phyloP scores from a whole-genome alignment of 306 rosid genomes.

The Rubus idaeus region DNA sequence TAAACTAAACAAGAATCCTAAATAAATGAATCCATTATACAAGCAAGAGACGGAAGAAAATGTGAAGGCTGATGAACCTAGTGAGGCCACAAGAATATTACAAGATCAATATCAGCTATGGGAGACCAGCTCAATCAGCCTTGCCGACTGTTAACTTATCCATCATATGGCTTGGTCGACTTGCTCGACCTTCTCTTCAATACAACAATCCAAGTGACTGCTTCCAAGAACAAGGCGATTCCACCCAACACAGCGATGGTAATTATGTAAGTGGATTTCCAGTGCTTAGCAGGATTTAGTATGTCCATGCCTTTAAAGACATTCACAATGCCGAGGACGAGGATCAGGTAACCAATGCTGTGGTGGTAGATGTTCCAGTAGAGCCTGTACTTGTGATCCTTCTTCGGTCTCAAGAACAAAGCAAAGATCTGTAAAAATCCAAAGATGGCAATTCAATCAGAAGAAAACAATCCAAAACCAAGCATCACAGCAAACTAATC shows the following conservation, averaged over 20 bases:
- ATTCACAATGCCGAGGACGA: slow-evolving; percentile 61
- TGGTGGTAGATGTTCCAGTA: slow-evolving; percentile 91
- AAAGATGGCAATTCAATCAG: slow-evolving; percentile 19
- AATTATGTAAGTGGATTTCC: slow-evolving; percentile 54
- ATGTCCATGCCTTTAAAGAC: slow-evolving; percentile 67
- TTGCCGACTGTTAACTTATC: slow-evolving; percentile 41
- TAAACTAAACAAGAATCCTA: slow-evolving; percentile 21
- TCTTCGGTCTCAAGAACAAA: slow-evolving; percentile 66
- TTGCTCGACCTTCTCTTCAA: slow-evolving; percentile 49
- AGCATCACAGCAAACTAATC: slow-evolving; percentile 7
- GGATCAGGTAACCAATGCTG: slow-evolving; percentile 53
- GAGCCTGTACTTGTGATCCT: slow-evolving; percentile 66
- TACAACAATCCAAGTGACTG: slow-evolving; percentile 70
- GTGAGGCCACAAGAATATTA: not conserved
- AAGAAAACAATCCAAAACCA: not conserved
- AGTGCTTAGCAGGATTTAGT: slow-evolving; percentile 49
- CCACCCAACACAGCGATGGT: slow-evolving; percentile 47
- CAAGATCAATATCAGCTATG: not conserved
- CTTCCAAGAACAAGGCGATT: slow-evolving; percentile 59
- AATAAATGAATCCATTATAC: slow-evolving; percentile 35
- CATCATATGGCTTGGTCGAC: slow-evolving; percentile 54
- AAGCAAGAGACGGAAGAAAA: not conserved
- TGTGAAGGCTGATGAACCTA: not conserved
- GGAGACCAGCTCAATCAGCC: slow-evolving; percentile 20
- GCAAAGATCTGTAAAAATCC: slow-evolving; percentile 59